Base-by-base conservation (phyloP, 2,329 filamentous ascomycete genomes). In the Hirsutella thompsonii region DNA sequence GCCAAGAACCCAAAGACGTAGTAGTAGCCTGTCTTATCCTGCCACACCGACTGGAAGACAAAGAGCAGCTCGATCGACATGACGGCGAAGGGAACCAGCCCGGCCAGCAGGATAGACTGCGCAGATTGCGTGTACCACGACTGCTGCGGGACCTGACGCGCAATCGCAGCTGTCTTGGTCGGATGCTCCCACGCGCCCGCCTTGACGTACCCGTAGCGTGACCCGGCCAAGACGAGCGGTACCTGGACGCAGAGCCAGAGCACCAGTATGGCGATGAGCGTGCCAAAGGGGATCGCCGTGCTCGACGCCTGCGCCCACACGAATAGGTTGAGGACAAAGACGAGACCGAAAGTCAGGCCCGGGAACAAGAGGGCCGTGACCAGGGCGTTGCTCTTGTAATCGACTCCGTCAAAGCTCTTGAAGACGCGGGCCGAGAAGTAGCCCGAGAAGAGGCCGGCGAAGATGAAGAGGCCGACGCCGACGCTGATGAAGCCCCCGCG, bases 21-120 rank as follows among this genome's bases (percentile, higher is more conserved):
- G 62, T 94, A 94, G 60, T 89, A 93, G 6, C 84, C 85, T 54
- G 79, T 87, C 67, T 93, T 93, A 61, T 93, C 87, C 58, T 89
- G 82, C 83, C 86, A 92, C 28, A 93, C 60, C 38, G 82, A 88
- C 62, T 87, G 84, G 62, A 93, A 92, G 38, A 92, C 80, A 56
- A 89, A 92, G 34, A 90, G 69, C 13, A 93, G 71, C 62, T 93
- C 86, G 53, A 93, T 86, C 59, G 90, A 92, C 50, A 93, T 80
- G 42, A 93, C 85, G 2, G 83, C 83, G 55, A 94, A 94, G 0
- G 87, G 86, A 8, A 90, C 74, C 16, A 92, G 63, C 1, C 87
- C 87, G 0, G 83, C 81, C 9, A 92, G 62, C 26, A 93, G 62
- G 8, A 81, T 69, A 1, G 79, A 73, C 39, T 79, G 76, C 9